Percentiles rank a stretch among this genome's conserved stretches.
Evolutionary conservation across 306 rosid species (phyloP).

Genomic region (Prunus padus): DNA sequence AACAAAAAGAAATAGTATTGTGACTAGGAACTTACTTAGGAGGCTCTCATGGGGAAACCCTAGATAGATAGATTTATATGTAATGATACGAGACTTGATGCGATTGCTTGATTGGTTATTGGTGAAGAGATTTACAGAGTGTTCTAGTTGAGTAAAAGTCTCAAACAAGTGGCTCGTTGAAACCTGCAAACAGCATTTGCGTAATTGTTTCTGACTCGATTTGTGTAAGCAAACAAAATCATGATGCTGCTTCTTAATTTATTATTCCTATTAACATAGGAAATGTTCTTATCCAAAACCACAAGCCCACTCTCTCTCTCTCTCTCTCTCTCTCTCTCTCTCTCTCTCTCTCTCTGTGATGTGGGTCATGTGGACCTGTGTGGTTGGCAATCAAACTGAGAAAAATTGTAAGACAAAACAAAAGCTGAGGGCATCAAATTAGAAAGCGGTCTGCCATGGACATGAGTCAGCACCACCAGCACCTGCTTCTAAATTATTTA

Average conservation of each 20-base stretch:
- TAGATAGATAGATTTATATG: too few species aligned
- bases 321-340: background rate
- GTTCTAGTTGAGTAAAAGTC: too few species aligned
- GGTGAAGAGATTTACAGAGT: too few species aligned
- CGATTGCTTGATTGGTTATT: too few species aligned
- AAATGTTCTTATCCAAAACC: background rate
- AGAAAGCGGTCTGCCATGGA: background rate
- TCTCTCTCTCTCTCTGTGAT: too few species aligned
- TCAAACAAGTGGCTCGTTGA: too few species aligned
- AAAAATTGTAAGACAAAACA: background rate
- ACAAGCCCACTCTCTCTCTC: background rate
- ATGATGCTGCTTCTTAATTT: background rate
- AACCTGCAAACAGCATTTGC: too few species aligned
- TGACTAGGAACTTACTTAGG: too few species aligned
- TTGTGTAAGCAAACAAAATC: background rate
- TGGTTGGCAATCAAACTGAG: background rate
- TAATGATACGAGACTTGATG: too few species aligned
- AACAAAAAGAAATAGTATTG: too few species aligned
- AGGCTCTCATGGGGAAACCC: too few species aligned
- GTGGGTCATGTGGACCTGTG: background rate
- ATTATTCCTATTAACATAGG: background rate
- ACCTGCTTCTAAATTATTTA: background rate
- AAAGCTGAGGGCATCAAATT: conserved; percentile 4
- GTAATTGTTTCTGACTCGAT: too few species aligned
- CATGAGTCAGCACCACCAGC: conserved; percentile 37